phyloP scores from a whole-genome alignment of 345 rosid genomes.

The Rhodamnia argentea region DNA sequence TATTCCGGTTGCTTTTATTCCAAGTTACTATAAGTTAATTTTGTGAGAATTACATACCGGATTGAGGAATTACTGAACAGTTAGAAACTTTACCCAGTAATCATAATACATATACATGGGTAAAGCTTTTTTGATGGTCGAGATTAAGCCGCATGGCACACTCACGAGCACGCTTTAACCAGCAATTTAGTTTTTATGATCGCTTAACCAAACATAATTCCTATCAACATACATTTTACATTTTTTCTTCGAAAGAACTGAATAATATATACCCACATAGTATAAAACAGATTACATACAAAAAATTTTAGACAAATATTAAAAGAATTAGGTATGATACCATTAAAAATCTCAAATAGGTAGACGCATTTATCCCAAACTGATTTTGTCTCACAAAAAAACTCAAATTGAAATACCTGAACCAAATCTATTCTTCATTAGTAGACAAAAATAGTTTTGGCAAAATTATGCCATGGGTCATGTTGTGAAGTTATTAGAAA shows the following conservation, averaged over 20 bases:
- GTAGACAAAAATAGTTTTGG: neutral
- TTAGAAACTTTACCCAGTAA: neutral
- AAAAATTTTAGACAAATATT: neutral
- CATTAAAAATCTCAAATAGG: neutral
- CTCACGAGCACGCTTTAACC: too few species aligned
- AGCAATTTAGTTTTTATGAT: too few species aligned
- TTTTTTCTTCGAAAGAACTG: neutral
- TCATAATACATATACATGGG: neutral
- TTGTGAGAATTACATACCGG: neutral
- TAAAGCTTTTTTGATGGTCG: too few species aligned
- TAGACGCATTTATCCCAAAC: fast-evolving
- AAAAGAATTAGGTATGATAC: neutral
- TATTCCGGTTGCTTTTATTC: too few species aligned
- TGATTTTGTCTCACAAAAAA: neutral
- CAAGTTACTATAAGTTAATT: neutral
- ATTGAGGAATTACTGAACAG: neutral
- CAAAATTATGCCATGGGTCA: too few species aligned
- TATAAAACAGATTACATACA: neutral
- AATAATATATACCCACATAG: neutral
- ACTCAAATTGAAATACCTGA: neutral
- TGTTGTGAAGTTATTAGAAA: too few species aligned
- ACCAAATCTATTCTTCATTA: neutral
- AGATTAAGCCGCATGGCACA: too few species aligned
- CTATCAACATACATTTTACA: too few species aligned
- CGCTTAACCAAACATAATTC: neutral